Conservation (phyloP, 768 basidiomycete species). For the Scleroderma bovista region DNA sequence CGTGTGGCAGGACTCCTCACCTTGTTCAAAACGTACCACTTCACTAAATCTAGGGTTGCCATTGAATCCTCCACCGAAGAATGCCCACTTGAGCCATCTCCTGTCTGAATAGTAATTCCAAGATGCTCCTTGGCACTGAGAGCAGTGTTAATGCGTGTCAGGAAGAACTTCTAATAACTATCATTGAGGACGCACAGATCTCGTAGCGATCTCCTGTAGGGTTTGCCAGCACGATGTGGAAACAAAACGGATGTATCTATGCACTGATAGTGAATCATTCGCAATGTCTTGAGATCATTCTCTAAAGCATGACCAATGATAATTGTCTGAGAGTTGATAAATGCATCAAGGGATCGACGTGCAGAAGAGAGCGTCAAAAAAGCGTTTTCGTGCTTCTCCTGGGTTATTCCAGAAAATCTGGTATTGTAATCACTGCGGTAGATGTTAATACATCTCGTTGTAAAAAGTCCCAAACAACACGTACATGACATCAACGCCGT, state of each 20-base stretch:
- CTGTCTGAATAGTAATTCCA: constrained; percentile 75
- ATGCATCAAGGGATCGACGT: constrained; percentile 58
- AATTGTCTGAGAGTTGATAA: constrained; percentile 78
- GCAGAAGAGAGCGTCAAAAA: constrained; percentile 60
- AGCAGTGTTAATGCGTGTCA: constrained; percentile 2
- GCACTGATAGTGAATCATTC: constrained; percentile 79
- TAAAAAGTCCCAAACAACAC: constrained; percentile 21
- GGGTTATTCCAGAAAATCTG: constrained; percentile 78
- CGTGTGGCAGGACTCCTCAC: constrained; percentile 27
- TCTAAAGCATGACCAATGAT: constrained; percentile 89
- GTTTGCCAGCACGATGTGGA: constrained; percentile 73
- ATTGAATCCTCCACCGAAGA: constrained; percentile 87
- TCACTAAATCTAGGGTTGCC: constrained; percentile 83
- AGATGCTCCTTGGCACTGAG: constrained; percentile 80
- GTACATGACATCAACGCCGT: constrained; percentile 73
- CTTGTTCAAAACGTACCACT: constrained; percentile 72
- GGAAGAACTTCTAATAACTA: background rate
- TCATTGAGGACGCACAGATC: constrained; percentile 65
- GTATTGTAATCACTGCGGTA: constrained; percentile 79
- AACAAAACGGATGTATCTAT: constrained; percentile 88
- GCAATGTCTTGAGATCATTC: constrained; percentile 87
- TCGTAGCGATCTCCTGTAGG: constrained; percentile 73
- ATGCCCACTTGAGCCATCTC: constrained; percentile 72
- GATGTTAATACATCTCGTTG: constrained; percentile 1
- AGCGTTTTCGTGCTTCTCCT: constrained; percentile 55